These are phyloP conservation scores for Lyophyllum shimeji DNA, from an alignment of 768 basidiomycete species.

Conservation along the genomic window DNA sequence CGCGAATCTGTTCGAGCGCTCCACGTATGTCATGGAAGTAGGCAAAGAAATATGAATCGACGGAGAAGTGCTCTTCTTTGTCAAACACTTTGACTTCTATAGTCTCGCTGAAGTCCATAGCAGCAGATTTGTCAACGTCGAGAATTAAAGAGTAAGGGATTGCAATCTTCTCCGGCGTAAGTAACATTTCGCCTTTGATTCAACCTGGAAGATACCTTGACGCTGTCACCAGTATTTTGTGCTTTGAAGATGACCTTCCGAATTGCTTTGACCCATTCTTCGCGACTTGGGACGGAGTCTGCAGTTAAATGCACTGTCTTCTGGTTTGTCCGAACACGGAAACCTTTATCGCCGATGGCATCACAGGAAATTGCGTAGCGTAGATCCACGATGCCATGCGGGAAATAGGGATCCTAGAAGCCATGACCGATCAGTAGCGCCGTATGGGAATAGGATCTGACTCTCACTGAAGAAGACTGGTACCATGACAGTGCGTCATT, in stretches of 20 bases:
- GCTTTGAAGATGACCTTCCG: constrained; percentile 93
- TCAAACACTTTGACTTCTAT: constrained; percentile 93
- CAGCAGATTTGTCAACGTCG: constrained; percentile 84
- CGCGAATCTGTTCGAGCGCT: constrained; percentile 81
- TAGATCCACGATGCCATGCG: constrained; percentile 92
- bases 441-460: constrained; percentile 16
- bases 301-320: constrained; percentile 70
- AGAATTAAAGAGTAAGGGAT: constrained; percentile 90
- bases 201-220: constrained; percentile 59
- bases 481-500: constrained; percentile 98
- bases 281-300: constrained; percentile 79
- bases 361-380: constrained; percentile 94
- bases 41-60: constrained; percentile 93
- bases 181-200: neutral
- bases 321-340: constrained; percentile 83
- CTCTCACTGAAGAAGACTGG: constrained; percentile 79
- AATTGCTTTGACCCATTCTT: constrained; percentile 96
- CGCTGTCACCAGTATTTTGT: constrained; percentile 94
- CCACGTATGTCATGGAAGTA: constrained; percentile 83
- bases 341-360: constrained; percentile 69
- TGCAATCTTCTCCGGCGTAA: constrained; percentile 58
- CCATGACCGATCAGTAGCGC: neutral
- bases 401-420: constrained; percentile 94
- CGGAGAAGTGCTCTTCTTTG: constrained; percentile 71
- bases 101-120: constrained; percentile 95